Evolutionary conservation across 306 rosid species (phyloP), one percentile per base, ranked within the genome.

Genomic region (Vigna reflexopilosa): DNA sequence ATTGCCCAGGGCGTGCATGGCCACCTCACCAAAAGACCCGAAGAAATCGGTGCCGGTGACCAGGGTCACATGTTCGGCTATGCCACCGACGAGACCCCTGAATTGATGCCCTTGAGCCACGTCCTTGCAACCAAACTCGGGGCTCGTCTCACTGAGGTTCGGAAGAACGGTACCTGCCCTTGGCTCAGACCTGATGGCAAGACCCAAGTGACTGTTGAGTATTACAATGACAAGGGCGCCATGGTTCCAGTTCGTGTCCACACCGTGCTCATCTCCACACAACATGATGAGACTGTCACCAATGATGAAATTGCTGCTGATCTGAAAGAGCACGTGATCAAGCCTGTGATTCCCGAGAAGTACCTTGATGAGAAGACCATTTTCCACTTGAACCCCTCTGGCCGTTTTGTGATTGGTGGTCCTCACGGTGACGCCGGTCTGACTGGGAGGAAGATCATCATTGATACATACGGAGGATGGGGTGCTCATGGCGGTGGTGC

Each of bases 171-270:
- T 0, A 92, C 95, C 30, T 92, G 95, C 88, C 76, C 90, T 0
- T 92, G 97, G 97, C 54, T 92, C 78, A 92, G 97, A 81, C 97
- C 97, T 9, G 97, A 92, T 67, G 97, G 97, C 40, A 92, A 92
- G 88, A 92, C 97, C 76, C 97, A 92, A 73, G 97, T 92, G 28
- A 92, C 97, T 10, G 93, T 92, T 48, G 97, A 92, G 88, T 92
- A 92, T 64, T 84, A 82, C 90, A 90, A 92, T 73, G 97, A 92
- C 56, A 90, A 90, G 2, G 97, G 97, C 28, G 97, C 97, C 47
- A 92, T 77, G 97, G 91, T 92, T 76, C 97, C 97, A 0, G 63
- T 90, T 68, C 89, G 97, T 7, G 95, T 92, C 49, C 97, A 92
- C 87, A 92, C 97, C 2, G 95, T 92, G 4, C 90, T 92, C 1